Evolutionary conservation across 169 alveolate species (phyloP).

Genomic region (Plasmodium berghei): DNA sequence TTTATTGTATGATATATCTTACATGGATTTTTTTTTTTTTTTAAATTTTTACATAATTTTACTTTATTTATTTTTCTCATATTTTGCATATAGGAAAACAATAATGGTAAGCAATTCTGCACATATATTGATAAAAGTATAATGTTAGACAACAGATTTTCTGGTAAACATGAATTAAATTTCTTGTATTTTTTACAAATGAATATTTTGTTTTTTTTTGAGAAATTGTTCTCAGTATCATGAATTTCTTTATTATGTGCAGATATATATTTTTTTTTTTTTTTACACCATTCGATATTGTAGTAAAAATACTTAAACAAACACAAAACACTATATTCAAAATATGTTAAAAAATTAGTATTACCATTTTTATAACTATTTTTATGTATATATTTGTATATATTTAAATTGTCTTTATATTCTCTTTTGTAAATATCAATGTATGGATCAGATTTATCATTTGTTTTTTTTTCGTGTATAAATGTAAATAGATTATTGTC

Average conservation of each 20-base stretch:
- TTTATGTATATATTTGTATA: slow-evolving; percentile 6
- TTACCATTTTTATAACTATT: background rate
- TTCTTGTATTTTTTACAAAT: slow-evolving; percentile 24
- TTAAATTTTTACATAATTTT: background rate
- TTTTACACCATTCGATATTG: slow-evolving; percentile 6
- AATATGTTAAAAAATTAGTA: slow-evolving; percentile 29
- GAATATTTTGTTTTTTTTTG: background rate
- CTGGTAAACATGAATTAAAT: slow-evolving; percentile 17
- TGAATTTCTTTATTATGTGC: no score
- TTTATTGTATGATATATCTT: no score
- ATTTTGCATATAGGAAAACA: slow-evolving; percentile 49
- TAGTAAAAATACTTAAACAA: slow-evolving; percentile 28
- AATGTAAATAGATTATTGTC: background rate
- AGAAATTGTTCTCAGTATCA: no score
- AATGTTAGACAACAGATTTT: slow-evolving; percentile 56
- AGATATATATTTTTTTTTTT: background rate
- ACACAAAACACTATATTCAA: slow-evolving; percentile 19
- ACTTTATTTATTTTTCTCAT: no score
- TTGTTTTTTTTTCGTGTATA: background rate
- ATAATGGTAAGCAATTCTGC: slow-evolving; percentile 49
- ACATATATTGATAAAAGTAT: slow-evolving; percentile 52
- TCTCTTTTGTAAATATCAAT: slow-evolving; percentile 34
- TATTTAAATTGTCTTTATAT: slow-evolving; percentile 14
- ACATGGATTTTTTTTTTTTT: background rate
- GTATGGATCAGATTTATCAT: slow-evolving; percentile 1